Base-by-base conservation (phyloP, 2,329 filamentous ascomycete species). In the Claviceps pazoutovae region DNA sequence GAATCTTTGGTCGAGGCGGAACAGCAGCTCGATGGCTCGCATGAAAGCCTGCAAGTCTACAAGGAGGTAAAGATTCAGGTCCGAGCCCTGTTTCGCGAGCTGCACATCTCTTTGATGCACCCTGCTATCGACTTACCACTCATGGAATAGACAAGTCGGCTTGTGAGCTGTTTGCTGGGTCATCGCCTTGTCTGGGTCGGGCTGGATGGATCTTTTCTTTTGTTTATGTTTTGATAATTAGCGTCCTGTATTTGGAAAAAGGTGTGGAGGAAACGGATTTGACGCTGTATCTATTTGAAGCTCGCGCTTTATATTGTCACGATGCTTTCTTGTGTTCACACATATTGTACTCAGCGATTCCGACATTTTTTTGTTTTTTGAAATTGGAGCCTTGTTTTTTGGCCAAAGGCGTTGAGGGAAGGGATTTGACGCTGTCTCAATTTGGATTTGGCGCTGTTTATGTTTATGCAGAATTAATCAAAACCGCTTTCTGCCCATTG, bases 11-110 rank as follows among this genome's bases (percentile, higher is more conserved):
- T 44, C 14, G 53, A 56, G 16, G 50, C 48, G 3, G 56, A 56
- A 4, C 45, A 53, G 14, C 56, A 58, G 51, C 54, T 56, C 21
- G 38, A 50, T 4, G 52, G 53, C 3, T 53, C 50, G 3, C 4
- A 8, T 8, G 17, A 44, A 0, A 26, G 26, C 23, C 16, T 43
- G 26, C 38, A 38, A 46, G 16, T 6, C 13, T 48, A 38, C 8
- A 8, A 37, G 14, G 1, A 19, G 26, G 30, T 38, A 17, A 51
- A 26, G 19, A 11, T 23, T 6, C 4, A 37, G 39, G 45, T 39
- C 4, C 50, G 50, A 14, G 9, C 7, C 17, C 8, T 17, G 13
- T 51, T 51, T 46, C 44, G 50, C 11, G 19, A 23, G 26, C 26
- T 51, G 37, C 50, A 48, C 30, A 38, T 38, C 45, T 11, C 6